These are phyloP conservation scores for Psilocybe mexicana DNA, from an alignment of 1,284 basidiomycete genomes.

Conservation along the genomic window DNA sequence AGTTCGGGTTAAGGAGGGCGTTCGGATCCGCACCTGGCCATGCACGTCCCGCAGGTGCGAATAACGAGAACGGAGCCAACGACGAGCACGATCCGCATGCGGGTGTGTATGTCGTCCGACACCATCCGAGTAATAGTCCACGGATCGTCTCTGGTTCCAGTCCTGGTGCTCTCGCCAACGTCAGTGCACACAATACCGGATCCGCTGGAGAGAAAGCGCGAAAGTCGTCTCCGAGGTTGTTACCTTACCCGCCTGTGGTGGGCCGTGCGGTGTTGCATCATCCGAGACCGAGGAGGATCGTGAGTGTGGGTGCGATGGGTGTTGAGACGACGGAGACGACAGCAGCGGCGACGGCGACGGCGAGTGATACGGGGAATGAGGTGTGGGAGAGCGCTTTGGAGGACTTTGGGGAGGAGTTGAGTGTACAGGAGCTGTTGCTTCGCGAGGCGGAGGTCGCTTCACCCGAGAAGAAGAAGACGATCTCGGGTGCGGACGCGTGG, in stretches of 20 bases:
- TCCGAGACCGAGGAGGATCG: constrained; percentile 24
- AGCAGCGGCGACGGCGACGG: background rate
- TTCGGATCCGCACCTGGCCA: background rate
- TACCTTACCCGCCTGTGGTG: constrained; percentile 25
- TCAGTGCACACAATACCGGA: background rate
- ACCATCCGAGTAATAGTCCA: constrained; percentile 12
- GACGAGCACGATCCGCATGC: constrained; percentile 10
- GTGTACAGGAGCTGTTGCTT: constrained; percentile 49
- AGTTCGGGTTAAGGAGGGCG: constrained; percentile 21
- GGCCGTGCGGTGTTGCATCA: constrained; percentile 24
- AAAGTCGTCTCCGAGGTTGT: constrained; percentile 12
- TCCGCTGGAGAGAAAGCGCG: background rate
- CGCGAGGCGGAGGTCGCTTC: constrained; percentile 2
- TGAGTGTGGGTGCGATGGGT: background rate
- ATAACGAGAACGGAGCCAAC: background rate
- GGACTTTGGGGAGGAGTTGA: constrained; percentile 39
- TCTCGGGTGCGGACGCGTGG: constrained; percentile 28
- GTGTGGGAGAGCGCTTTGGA: constrained; percentile 10
- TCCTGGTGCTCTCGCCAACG: background rate
- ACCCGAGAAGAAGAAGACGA: constrained; percentile 6
- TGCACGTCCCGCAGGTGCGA: background rate
- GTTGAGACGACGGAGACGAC: too few relatives aligned
- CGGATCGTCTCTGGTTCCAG: background rate
- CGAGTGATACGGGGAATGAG: constrained; percentile 10
- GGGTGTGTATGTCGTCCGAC: constrained; percentile 20